phyloP scores from a whole-genome alignment of 106 monocot species.

The Platanthera guangdongensis region DNA sequence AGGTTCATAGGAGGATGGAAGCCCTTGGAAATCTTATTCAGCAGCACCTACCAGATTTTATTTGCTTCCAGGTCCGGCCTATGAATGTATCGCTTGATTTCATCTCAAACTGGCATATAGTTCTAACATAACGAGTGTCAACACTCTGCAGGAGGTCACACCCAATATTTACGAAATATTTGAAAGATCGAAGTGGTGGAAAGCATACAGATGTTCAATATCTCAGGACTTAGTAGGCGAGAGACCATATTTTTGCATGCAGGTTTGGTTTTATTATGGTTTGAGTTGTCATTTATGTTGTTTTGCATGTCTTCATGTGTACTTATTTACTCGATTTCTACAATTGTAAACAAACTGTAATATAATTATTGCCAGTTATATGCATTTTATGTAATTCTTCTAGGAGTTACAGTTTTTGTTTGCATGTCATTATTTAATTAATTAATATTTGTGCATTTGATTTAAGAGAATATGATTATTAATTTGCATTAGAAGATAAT shows the following conservation, averaged over 20 bases:
- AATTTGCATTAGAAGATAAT: no score
- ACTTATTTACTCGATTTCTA: neutral
- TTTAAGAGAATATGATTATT: neutral
- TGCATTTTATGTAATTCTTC: neutral
- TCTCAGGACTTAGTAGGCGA: slow-evolving; percentile 20
- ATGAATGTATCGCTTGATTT: neutral
- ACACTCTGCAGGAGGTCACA: slow-evolving; percentile 70
- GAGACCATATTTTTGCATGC: slow-evolving; percentile 85
- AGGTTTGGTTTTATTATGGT: slow-evolving; percentile 48
- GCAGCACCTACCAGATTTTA: slow-evolving; percentile 58
- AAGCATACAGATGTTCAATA: slow-evolving; percentile 63
- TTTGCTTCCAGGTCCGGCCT: slow-evolving; percentile 69
- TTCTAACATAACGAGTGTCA: neutral
- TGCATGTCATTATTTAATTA: neutral
- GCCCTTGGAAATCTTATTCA: slow-evolving; percentile 68
- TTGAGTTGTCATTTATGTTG: neutral
- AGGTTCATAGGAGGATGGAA: slow-evolving; percentile 71
- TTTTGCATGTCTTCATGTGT: neutral
- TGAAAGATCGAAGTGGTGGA: slow-evolving; percentile 69
- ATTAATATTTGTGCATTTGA: neutral
- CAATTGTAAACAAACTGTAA: neutral
- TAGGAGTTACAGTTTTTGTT: neutral
- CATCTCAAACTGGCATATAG: neutral
- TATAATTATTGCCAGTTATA: neutral
- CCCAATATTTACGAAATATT: slow-evolving; percentile 73